Conservation (phyloP, 805 yeast species). For the Starmerella etchellsii region DNA sequence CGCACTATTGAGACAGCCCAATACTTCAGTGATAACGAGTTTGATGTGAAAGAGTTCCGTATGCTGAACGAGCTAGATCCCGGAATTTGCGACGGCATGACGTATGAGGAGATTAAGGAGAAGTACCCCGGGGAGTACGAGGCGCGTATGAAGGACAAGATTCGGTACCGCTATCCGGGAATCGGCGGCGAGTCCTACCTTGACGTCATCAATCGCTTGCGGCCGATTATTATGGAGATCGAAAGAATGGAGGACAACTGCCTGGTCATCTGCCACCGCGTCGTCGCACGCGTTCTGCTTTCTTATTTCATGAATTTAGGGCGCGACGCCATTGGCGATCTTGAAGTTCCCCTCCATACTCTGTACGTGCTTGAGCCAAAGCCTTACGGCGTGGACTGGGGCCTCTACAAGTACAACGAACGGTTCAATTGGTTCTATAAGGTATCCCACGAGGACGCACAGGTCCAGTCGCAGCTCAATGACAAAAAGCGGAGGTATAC, state of each 20-base stretch:
- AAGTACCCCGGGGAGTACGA: conserved; percentile 66
- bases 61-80: conserved; percentile 91
- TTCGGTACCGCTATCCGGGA: conserved; percentile 87
- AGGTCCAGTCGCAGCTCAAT: conserved; percentile 19
- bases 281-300: conserved; percentile 71
- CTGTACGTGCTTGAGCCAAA: conserved; percentile 81
- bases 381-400: conserved; percentile 93
- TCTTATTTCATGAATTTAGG: conserved; percentile 79
- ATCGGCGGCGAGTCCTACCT: conserved; percentile 93
- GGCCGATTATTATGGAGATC: conserved; percentile 83
- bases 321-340: conserved; percentile 67
- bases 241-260: conserved; percentile 86
- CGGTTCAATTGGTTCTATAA: conserved; percentile 60
- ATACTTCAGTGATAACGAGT: conserved; percentile 58
- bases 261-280: conserved; percentile 75
- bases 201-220: conserved; percentile 79
- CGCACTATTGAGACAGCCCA: conserved; percentile 70
- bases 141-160: conserved; percentile 61
- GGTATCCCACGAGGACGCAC: conserved; percentile 31
- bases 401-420: conserved; percentile 77
- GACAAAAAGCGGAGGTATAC: conserved; percentile 22
- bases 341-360: conserved; percentile 88
- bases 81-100: conserved; percentile 84
- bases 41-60: conserved; percentile 73
- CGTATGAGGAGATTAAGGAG: conserved; percentile 71